phyloP scores from a whole-genome alignment of 1,139 yeast genomes.

The Kurtzmaniella quercitrusa region DNA sequence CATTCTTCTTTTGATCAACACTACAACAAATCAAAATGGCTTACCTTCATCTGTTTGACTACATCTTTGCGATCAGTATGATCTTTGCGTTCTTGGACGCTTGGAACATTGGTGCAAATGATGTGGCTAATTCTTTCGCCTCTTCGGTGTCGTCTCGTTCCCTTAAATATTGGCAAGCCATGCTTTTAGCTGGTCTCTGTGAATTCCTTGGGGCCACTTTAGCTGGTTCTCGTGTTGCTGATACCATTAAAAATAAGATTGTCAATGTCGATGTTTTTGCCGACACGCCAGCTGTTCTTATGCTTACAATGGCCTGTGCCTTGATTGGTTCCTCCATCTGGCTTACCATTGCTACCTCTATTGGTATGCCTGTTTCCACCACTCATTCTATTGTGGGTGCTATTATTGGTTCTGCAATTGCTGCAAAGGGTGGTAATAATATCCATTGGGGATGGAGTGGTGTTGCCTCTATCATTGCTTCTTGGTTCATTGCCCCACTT shows the following conservation, averaged over 20 bases:
- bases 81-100: slow-evolving; percentile 75
- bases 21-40: neutral
- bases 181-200: slow-evolving; percentile 62
- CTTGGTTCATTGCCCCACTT: slow-evolving; percentile 80
- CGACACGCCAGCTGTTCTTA: slow-evolving; percentile 61
- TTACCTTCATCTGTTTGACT: slow-evolving; percentile 55
- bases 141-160: slow-evolving; percentile 70
- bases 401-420: slow-evolving; percentile 71
- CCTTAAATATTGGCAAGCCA: slow-evolving; percentile 70
- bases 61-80: slow-evolving; percentile 63
- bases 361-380: slow-evolving; percentile 76
- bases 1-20: neutral
- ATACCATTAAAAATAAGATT: slow-evolving; percentile 62
- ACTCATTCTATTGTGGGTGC: slow-evolving; percentile 81
- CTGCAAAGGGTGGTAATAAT: slow-evolving; percentile 56
- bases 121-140: slow-evolving; percentile 78
- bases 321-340: slow-evolving; percentile 71
- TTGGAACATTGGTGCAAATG: slow-evolving; percentile 82
- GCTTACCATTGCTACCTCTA: slow-evolving; percentile 61
- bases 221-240: slow-evolving; percentile 68
- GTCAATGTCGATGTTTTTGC: slow-evolving; percentile 47
- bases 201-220: slow-evolving; percentile 74
- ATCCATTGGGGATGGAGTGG: slow-evolving; percentile 77
- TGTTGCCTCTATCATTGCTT: slow-evolving; percentile 68
- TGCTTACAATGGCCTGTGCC: slow-evolving; percentile 76